Base-by-base conservation (phyloP, 345 rosid species). In the Salix brachista region DNA sequence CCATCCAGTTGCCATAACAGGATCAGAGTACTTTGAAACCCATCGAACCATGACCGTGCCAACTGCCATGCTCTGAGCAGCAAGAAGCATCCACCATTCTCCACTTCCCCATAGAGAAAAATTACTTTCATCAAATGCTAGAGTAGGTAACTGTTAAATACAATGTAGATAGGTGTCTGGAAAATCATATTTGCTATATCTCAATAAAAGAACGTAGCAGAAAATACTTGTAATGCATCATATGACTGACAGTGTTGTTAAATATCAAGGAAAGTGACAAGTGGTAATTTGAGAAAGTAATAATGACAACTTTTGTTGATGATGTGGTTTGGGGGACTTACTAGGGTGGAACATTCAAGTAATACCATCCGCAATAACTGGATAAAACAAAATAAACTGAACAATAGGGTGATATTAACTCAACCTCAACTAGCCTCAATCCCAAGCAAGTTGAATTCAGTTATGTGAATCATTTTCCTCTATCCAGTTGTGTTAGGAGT, bases 81-180 rank as follows among this genome's bases (percentile, higher is more conserved):
- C 97, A 85, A 93, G 99, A 80, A 95, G 89, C 99, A 95, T 95
- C 98, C 96, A 93, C 99, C 97, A 91, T 70, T 93, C 97, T 72
- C 97, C 97, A 85, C 97, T 95, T 83, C 97, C 97, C 97, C 96
- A 93, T 32, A 93, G 75, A 44, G 96, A 91, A 79, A 89, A 90
- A 83, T 82, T 81, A 61, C 76, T 78, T 52, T 83, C 85, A 41
- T 89, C 85, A 42, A 90, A 71, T 77, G 85, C 67, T 69, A 89
- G 84, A 36, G 90, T 90, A 21, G 99, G 97, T 58, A 84, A 84
- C 96, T 95, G 85, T 75, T 77, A 52, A 70, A 37, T 36, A 50
- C 48, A n/a, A 69, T 19, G 65, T 9, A 2, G 10, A 68, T 19
- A 16, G 26, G 21, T 23, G 12, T 75, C 0, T 19, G 1, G 46